phyloP scores from a whole-genome alignment of 306 rosid species.

The Abrus pulchellus region DNA sequence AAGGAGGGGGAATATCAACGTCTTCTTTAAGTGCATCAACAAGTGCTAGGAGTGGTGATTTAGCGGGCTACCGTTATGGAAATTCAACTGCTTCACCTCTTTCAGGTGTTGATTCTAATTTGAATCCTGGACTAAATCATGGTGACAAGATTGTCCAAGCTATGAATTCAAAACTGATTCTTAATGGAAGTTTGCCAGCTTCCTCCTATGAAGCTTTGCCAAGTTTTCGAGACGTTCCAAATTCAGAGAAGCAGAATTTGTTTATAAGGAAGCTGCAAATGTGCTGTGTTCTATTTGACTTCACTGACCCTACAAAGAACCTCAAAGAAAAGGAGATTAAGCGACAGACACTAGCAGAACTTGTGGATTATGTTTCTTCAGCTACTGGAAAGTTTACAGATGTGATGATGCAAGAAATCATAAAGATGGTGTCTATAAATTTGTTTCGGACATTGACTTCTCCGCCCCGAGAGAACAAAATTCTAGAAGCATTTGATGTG shows the following conservation, averaged over 20 bases:
- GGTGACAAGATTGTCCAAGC: slow-evolving; percentile 68
- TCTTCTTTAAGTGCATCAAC: slow-evolving; percentile 72
- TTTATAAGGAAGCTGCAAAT: slow-evolving; percentile 82
- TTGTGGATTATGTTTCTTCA: slow-evolving; percentile 91
- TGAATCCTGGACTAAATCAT: slow-evolving; percentile 62
- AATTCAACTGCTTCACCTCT: slow-evolving; percentile 58
- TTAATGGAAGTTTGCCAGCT: slow-evolving; percentile 70
- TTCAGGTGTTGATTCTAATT: slow-evolving; percentile 63
- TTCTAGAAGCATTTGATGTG: slow-evolving; percentile 81
- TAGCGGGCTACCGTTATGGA: slow-evolving; percentile 58
- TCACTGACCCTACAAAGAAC: slow-evolving; percentile 82
- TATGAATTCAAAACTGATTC: slow-evolving; percentile 70
- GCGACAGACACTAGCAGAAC: slow-evolving; percentile 88
- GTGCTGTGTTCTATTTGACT: slow-evolving; percentile 87
- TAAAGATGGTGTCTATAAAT: slow-evolving; percentile 82
- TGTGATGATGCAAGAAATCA: slow-evolving; percentile 77
- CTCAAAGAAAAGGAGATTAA: slow-evolving; percentile 86
- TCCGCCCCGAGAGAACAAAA: slow-evolving; percentile 83
- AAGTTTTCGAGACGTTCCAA: slow-evolving; percentile 85
- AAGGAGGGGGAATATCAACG: slow-evolving; percentile 78
- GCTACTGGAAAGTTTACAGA: slow-evolving; percentile 84
- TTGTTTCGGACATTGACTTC: slow-evolving; percentile 84
- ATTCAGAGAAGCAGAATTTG: slow-evolving; percentile 85
- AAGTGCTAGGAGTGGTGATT: slow-evolving; percentile 64
- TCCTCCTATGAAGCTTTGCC: slow-evolving; percentile 82